Evolutionary conservation across 768 basidiomycete genomes (phyloP).

Genomic region (Auricularia cornea): DNA sequence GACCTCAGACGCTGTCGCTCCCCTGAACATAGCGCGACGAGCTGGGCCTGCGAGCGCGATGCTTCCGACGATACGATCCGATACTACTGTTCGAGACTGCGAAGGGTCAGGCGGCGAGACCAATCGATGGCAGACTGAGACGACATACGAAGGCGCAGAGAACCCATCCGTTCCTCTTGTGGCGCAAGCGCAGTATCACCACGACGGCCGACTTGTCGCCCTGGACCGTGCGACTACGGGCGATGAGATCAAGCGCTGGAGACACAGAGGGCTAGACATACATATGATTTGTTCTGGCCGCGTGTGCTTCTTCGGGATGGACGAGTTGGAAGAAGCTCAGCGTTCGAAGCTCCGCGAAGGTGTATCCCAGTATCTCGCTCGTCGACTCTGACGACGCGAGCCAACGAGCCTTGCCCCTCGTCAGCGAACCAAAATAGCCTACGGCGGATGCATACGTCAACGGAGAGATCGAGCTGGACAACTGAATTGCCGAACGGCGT

Average conservation of each 20-base stretch:
- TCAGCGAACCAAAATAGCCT: too few relatives aligned
- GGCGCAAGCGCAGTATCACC: not conserved
- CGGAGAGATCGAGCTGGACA: not conserved
- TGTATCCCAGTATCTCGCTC: not conserved
- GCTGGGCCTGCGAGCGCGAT: not conserved
- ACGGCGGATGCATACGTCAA: not conserved
- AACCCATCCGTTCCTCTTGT: not conserved
- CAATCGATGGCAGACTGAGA: not conserved
- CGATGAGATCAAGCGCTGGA: not conserved
- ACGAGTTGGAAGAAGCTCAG: not conserved
- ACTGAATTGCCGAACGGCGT: not conserved
- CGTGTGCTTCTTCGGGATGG: not conserved
- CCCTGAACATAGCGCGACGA: not conserved
- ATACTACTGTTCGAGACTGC: not conserved
- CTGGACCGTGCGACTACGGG: not conserved
- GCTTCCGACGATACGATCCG: not conserved
- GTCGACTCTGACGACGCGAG: not conserved
- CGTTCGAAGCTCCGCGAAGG: not conserved
- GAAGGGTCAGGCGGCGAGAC: not conserved
- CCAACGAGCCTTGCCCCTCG: not conserved
- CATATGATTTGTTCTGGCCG: not conserved
- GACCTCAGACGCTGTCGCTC: not conserved
- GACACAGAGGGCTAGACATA: not conserved
- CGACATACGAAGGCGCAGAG: not conserved
- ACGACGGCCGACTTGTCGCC: not conserved